These are phyloP conservation scores for Wickerhamiella domercqiae DNA, from an alignment of 805 yeast genomes.

Conservation along the genomic window DNA sequence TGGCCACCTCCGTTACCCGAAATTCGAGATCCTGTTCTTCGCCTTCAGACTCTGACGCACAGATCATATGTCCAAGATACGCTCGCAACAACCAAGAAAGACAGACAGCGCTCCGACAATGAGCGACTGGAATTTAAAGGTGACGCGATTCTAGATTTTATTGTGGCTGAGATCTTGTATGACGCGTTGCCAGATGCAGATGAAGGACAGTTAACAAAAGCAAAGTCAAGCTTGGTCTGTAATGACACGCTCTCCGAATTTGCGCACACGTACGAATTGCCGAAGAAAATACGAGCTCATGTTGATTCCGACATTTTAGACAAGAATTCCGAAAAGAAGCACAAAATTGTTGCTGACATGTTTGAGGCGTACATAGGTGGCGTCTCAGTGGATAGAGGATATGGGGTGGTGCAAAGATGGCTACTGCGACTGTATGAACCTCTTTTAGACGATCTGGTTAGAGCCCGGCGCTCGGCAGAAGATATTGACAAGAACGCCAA, in stretches of 20 bases:
- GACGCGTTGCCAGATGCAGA: conserved; percentile 49
- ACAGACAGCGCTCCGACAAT: conserved; percentile 49
- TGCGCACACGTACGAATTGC: conserved; percentile 50
- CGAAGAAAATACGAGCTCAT: conserved; percentile 14
- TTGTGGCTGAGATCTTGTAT: conserved; percentile 56
- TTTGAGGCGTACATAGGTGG: conserved; percentile 95
- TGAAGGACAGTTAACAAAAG: conserved; percentile 67
- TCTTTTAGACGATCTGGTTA: conserved; percentile 23
- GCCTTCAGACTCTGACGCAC: conserved; percentile 66
- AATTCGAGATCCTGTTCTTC: conserved; percentile 42
- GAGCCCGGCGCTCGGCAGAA: conserved; percentile 17
- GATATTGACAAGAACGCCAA: conserved; percentile 53
- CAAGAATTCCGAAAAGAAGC: conserved; percentile 16
- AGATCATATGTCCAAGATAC: conserved; percentile 38
- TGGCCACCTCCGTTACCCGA: conserved; percentile 61
- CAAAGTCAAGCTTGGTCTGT: conserved; percentile 56
- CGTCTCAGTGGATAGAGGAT: conserved; percentile 26
- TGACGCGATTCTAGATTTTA: conserved; percentile 63
- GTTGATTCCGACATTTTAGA: conserved; percentile 3
- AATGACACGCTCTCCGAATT: conserved; percentile 60
- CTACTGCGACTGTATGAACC: conserved; percentile 23
- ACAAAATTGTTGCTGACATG: conserved; percentile 71
- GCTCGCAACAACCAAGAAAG: conserved; percentile 42
- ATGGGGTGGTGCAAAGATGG: conserved; percentile 21
- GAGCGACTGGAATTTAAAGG: conserved; percentile 86